Evolutionary conservation across 1,284 basidiomycete genomes (phyloP), one percentile per base, ranked within the genome.

Genomic region (Clitocybe nebularis): DNA sequence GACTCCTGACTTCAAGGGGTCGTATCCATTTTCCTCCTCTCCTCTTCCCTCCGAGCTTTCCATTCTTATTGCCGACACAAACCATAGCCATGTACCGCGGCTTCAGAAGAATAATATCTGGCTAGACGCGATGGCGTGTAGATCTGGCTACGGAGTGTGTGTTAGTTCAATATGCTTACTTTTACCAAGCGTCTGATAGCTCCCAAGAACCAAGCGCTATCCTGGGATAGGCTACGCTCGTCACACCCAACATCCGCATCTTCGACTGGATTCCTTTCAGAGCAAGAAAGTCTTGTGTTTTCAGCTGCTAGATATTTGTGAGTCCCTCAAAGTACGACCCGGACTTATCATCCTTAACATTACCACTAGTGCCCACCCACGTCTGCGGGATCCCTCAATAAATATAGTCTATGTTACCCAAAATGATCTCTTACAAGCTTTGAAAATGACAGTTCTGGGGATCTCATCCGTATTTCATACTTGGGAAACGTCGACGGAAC

Each of bases 381-480:
- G 57, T 21, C 46, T 76, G 17, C 61, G 66, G 17, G 63, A 73
- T 39, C 56, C 67, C 1, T 39, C 49, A 3, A 56, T 57, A 5
- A 65, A 63, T 13, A 53, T 69, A 11, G 57, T 72, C 29, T 72
- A 75, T 52, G 58, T 78, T 9, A 58, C 64, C 3, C 63, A 72
- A 39, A 46, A 53, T 9, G 73, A 80, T 14, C 56, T 86, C 7
- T 59, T 82, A 14, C 48, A 59, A 13, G 74, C 71, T 3, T 66
- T 89, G 16, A 69, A 69, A 43, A 65, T 71, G 56, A 75, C 72
- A 3, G 64, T 81, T 5, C 64, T 80, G 20, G 86, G 86, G 20
- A 71, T 74, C 3, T 82, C 86, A 1, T 89, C 87, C 7, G 52
- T 65, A 3, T 60, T 84, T 22, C 74, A 83, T 54, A 60, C 61